These are phyloP conservation scores for Dioscorea dumetorum DNA, from an alignment of 106 monocot species.

Conservation along the genomic window DNA sequence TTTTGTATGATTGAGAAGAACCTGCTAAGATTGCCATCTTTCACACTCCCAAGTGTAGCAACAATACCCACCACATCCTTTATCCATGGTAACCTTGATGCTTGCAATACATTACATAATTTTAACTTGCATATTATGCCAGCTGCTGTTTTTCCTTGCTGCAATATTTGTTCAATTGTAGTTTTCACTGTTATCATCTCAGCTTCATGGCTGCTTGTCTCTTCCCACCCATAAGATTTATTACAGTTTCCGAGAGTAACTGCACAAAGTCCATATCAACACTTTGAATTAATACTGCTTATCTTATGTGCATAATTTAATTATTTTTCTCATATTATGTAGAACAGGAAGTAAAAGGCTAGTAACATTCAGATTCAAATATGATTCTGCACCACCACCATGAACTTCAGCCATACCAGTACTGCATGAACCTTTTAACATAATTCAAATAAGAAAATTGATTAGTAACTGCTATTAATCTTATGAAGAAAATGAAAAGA, in stretches of 20 bases:
- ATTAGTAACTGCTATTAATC: too few relatives aligned
- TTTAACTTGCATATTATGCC: constrained; percentile 59
- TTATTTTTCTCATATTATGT: too few relatives aligned
- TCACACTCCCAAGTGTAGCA: constrained; percentile 67
- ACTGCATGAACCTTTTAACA: constrained; percentile 24
- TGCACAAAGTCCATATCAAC: too few relatives aligned
- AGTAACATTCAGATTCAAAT: too few relatives aligned
- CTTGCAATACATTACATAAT: constrained; percentile 22
- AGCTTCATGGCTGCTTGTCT: constrained; percentile 11
- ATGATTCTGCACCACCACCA: too few relatives aligned
- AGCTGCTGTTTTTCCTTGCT: constrained; percentile 56
- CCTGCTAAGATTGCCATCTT: constrained; percentile 81
- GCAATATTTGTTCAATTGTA: constrained; percentile 38
- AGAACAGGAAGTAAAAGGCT: too few relatives aligned
- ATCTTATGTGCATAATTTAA: too few relatives aligned
- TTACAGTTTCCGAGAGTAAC: too few relatives aligned
- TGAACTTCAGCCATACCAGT: not conserved
- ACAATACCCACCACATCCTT: constrained; percentile 81
- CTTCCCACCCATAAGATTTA: constrained; percentile 5
- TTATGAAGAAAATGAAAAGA: not conserved
- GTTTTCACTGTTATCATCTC: constrained; percentile 32
- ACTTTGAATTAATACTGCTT: too few relatives aligned
- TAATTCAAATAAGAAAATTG: not conserved
- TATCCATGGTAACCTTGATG: constrained; percentile 32
- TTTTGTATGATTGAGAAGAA: constrained; percentile 9